These are phyloP conservation scores for Astrothelium subdiscretum DNA, from an alignment of 495 filamentous ascomycete species.

Conservation along the genomic window DNA sequence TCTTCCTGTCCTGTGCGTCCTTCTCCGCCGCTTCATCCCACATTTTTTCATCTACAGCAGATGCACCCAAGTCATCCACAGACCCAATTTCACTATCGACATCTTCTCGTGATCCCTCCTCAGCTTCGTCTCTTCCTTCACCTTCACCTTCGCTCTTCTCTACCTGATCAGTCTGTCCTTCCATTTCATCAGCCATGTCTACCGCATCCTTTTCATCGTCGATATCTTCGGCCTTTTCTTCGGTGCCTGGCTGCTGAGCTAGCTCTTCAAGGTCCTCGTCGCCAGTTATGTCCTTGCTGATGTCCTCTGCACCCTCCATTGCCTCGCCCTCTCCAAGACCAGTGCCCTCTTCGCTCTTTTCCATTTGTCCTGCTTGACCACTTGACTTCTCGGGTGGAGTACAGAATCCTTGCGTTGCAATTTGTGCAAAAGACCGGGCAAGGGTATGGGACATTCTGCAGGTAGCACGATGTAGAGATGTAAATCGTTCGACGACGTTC, in stretches of 20 bases:
- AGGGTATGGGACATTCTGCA: constrained; percentile 66
- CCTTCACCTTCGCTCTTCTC: constrained; percentile 46
- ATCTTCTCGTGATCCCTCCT: constrained; percentile 49
- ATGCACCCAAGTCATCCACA: constrained; percentile 78
- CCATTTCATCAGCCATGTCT: constrained; percentile 86
- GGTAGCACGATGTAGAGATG: constrained; percentile 50
- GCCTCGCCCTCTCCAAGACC: constrained; percentile 75
- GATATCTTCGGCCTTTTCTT: constrained; percentile 37
- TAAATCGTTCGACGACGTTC: constrained; percentile 39
- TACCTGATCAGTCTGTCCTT: constrained; percentile 59
- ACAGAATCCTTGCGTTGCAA: constrained; percentile 82
- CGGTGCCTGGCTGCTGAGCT: constrained; percentile 52
- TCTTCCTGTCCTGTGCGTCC: constrained; percentile 69
- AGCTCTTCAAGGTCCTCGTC: constrained; percentile 90
- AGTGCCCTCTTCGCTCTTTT: constrained; percentile 80
- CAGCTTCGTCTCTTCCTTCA: constrained; percentile 42
- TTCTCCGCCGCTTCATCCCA: constrained; percentile 81
- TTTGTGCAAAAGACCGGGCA: constrained; percentile 58
- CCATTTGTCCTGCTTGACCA: constrained; percentile 50
- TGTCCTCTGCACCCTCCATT: constrained; percentile 78
- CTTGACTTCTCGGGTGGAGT: constrained; percentile 62
- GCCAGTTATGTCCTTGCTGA: constrained; percentile 87
- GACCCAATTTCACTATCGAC: constrained; percentile 82
- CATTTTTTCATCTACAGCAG: constrained; percentile 91
- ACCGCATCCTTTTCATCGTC: constrained; percentile 65